A percentile compares a stretch with the other conserved stretches of the same genome.
phyloP scores from a whole-genome alignment of 768 basidiomycete species.

The Lyophyllum atratum region DNA sequence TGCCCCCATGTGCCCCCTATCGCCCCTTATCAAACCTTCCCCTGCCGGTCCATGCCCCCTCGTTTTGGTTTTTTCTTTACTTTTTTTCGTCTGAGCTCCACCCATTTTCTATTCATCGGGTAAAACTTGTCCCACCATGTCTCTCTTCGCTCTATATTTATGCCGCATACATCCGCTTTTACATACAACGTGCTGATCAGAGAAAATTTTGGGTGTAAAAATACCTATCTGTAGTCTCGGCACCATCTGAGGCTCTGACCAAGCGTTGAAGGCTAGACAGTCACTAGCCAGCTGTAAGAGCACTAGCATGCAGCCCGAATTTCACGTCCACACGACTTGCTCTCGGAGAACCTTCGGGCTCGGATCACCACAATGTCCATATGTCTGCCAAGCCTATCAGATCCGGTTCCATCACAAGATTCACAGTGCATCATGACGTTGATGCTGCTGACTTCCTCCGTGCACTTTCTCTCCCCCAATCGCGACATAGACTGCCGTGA shows the following conservation, averaged over 20 bases:
- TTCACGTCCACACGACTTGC: neutral
- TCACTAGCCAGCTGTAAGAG: neutral
- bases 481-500: neutral
- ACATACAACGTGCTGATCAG: neutral
- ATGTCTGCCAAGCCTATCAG: neutral
- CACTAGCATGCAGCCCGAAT: neutral
- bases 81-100: neutral
- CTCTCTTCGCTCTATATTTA: neutral
- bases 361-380: neutral
- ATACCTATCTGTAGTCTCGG: neutral
- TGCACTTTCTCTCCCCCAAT: neutral
- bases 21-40: conserved; percentile 1
- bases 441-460: no score
- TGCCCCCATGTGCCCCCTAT: conserved; percentile 1
- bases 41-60: neutral
- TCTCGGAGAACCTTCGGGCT: neutral
- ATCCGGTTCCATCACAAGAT: neutral
- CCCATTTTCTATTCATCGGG: neutral
- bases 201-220: neutral
- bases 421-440: neutral
- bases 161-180: neutral
- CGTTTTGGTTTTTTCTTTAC: neutral
- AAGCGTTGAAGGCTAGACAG: neutral
- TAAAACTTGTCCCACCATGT: neutral
- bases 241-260: neutral